Conservation (phyloP, 371 early-diverging fungal species). For the Rhizopus sp. region DNA sequence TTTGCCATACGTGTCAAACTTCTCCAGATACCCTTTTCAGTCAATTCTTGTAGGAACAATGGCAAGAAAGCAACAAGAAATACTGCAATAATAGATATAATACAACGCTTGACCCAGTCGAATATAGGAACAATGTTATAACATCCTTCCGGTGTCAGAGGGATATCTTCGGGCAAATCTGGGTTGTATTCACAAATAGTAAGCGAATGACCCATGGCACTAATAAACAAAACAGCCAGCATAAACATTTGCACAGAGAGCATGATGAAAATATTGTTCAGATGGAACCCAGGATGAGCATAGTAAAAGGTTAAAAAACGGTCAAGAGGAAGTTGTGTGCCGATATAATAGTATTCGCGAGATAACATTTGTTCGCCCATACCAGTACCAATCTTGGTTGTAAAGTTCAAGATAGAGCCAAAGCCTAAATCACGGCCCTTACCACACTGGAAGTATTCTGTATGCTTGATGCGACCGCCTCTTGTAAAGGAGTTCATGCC, state of each 20-base stretch:
- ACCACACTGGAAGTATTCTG: constrained; percentile 92
- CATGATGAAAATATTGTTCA: constrained; percentile 91
- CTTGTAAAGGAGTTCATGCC: constrained; percentile 89
- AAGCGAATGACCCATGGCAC: constrained; percentile 69
- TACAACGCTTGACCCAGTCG: constrained; percentile 85
- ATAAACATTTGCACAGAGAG: constrained; percentile 85
- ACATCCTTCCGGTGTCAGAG: constrained; percentile 62
- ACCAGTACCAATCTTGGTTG: constrained; percentile 90
- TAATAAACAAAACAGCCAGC: constrained; percentile 75
- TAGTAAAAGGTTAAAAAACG: constrained; percentile 89
- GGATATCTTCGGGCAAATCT: constrained; percentile 48
- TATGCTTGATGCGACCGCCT: constrained; percentile 89
- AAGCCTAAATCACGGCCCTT: constrained; percentile 94
- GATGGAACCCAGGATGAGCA: constrained; percentile 90
- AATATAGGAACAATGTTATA: constrained; percentile 74
- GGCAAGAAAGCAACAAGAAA: constrained; percentile 86
- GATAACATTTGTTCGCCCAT: constrained; percentile 94
- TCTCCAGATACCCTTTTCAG: constrained; percentile 82
- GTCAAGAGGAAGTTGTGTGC: constrained; percentile 82
- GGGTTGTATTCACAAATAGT: constrained; percentile 55
- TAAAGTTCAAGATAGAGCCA: constrained; percentile 87
- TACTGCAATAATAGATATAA: constrained; percentile 77
- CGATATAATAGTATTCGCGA: constrained; percentile 89
- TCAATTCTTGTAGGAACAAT: constrained; percentile 81
- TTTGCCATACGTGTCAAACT: constrained; percentile 77